These are phyloP conservation scores for Dichomitus squalens DNA, from an alignment of 1,284 basidiomycete species.

Conservation along the genomic window DNA sequence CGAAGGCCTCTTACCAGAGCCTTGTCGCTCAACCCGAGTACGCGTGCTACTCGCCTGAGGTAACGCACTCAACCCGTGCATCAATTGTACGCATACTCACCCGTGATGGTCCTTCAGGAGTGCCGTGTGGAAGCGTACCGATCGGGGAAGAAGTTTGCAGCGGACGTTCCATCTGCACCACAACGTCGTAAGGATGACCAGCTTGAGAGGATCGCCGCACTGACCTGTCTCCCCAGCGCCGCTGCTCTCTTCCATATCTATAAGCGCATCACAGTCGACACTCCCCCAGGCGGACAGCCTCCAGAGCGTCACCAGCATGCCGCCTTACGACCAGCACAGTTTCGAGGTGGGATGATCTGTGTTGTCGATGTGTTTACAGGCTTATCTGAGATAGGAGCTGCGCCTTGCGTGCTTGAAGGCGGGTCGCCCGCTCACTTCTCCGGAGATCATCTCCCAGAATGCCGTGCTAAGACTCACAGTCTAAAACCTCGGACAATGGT, in stretches of 20 bases:
- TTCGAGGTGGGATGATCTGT: slow-evolving; percentile 27
- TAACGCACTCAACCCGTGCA: slow-evolving; percentile 25
- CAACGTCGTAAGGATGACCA: slow-evolving; percentile 14
- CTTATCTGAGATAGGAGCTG: slow-evolving; percentile 26
- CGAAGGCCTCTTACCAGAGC: slow-evolving; percentile 35
- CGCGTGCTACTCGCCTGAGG: slow-evolving; percentile 42
- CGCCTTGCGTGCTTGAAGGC: slow-evolving; percentile 28
- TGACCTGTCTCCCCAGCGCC: background rate
- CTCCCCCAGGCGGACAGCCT: slow-evolving; percentile 20
- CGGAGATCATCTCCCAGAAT: slow-evolving; percentile 28
- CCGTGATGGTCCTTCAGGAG: slow-evolving; percentile 20
- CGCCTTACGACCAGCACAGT: slow-evolving; percentile 29
- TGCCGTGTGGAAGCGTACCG: slow-evolving; percentile 29
- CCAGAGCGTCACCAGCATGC: slow-evolving; percentile 27
- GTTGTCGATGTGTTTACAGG: background rate
- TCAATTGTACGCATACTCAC: background rate
- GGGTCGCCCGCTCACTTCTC: slow-evolving; percentile 29
- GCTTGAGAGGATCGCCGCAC: background rate
- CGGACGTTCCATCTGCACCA: slow-evolving; percentile 2
- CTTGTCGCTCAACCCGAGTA: slow-evolving; percentile 40
- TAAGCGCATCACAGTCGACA: background rate
- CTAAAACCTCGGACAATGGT: slow-evolving; percentile 1
- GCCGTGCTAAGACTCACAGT: slow-evolving; percentile 16
- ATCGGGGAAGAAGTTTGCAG: slow-evolving; percentile 25
- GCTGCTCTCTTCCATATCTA: slow-evolving; percentile 6